phyloP scores from a whole-genome alignment of 2,329 filamentous ascomycete species.

The Trichoderma koningiopsis region DNA sequence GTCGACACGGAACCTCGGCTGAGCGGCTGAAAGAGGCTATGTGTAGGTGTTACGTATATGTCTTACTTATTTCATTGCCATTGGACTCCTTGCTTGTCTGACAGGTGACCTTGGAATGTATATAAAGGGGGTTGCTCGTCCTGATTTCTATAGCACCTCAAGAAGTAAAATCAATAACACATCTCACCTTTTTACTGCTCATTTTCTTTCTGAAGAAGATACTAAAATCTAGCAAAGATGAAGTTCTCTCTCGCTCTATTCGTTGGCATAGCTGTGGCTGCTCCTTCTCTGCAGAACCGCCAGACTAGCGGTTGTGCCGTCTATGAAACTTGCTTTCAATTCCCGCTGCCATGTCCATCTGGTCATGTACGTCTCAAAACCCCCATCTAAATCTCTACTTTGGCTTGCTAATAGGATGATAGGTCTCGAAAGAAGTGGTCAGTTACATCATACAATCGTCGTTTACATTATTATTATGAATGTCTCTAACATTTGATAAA shows the following conservation, averaged over 20 bases:
- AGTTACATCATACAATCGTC: background rate
- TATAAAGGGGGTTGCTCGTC: background rate
- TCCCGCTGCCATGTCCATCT: conserved; percentile 13
- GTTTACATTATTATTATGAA: background rate
- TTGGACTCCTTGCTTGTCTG: background rate
- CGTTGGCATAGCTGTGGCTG: background rate
- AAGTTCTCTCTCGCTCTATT: background rate
- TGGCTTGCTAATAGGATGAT: background rate
- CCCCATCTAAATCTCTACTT: background rate
- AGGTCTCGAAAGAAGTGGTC: conserved; percentile 8
- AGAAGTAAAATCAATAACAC: no score
- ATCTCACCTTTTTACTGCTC: background rate
- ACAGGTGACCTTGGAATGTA: background rate
- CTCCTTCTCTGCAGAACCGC: background rate
- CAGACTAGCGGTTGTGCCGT: background rate
- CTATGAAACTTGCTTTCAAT: background rate
- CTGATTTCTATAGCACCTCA: background rate
- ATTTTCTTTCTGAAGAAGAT: background rate
- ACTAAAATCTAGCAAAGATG: background rate
- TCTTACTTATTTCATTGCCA: background rate
- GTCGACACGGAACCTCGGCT: background rate
- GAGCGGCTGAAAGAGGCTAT: conserved; percentile 2
- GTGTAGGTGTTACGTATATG: background rate
- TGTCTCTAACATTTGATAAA: background rate
- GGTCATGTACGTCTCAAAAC: background rate